Evolutionary conservation across 139 green algal genomes (phyloP).

Genomic region (Desmodesmus armatus): DNA sequence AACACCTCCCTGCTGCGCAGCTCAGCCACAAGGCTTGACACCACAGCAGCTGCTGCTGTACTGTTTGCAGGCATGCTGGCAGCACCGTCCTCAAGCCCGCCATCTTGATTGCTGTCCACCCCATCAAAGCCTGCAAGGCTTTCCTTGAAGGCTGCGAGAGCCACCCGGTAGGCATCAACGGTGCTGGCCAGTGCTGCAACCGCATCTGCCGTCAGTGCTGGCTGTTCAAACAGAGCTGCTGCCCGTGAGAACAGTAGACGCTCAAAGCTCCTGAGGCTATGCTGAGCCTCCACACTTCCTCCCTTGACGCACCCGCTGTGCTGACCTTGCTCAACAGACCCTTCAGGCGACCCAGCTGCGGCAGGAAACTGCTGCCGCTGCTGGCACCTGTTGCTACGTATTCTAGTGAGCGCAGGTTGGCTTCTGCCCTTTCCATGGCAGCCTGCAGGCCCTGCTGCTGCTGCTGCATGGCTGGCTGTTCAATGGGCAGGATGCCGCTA

Average conservation of each 20-base stretch:
- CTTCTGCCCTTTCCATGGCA: neutral
- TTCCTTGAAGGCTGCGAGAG: constrained; percentile 31
- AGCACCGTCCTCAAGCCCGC: constrained; percentile 35
- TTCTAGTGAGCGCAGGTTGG: constrained; percentile 52
- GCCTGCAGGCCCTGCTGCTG: constrained; percentile 12
- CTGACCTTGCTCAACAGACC: constrained; percentile 28
- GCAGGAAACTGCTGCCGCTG: neutral
- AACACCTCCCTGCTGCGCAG: constrained; percentile 60
- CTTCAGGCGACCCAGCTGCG: constrained; percentile 38
- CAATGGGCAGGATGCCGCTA: neutral
- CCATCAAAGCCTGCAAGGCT: constrained; percentile 14
- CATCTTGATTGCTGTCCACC: neutral
- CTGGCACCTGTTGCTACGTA: neutral
- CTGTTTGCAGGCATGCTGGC: constrained; percentile 24
- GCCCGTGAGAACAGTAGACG: constrained; percentile 50
- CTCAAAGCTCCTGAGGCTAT: constrained; percentile 52
- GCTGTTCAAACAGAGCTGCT: neutral
- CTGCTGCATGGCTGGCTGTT: neutral
- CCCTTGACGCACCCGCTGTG: neutral
- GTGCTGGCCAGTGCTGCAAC: neutral
- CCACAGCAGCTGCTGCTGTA: constrained; percentile 9
- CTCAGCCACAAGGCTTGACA: constrained; percentile 41
- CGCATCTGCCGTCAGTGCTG: neutral
- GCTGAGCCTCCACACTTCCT: constrained; percentile 39
- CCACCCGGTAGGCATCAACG: constrained; percentile 51